A percentile compares a stretch with the other conserved stretches of the same genome.
phyloP scores from a whole-genome alignment of 2,329 filamentous ascomycete species.

The Colletotrichum sp. region DNA sequence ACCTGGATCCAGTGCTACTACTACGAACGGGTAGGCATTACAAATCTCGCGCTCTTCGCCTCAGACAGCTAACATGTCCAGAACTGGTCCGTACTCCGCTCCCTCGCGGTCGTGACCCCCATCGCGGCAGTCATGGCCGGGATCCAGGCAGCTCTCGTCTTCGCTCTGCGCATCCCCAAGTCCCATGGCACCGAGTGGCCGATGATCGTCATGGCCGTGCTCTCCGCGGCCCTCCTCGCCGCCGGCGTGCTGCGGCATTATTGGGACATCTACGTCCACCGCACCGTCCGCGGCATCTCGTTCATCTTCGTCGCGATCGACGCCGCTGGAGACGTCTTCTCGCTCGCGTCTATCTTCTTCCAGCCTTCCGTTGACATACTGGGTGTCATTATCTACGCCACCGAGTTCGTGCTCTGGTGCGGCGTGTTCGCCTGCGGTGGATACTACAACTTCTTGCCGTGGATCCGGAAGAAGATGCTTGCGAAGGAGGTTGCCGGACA shows the following conservation, averaged over 20 bases:
- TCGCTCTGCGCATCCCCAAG: slow-evolving; percentile 55
- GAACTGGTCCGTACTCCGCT: slow-evolving; percentile 57
- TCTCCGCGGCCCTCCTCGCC: slow-evolving; percentile 67
- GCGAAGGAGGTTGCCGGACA: background rate
- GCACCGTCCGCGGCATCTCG: slow-evolving; percentile 73
- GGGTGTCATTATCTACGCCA: slow-evolving; percentile 71
- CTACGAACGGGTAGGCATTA: slow-evolving; percentile 41
- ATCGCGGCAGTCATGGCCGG: slow-evolving; percentile 64
- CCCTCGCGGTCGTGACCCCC: slow-evolving; percentile 51
- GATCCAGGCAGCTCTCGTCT: slow-evolving; percentile 63
- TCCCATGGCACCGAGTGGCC: slow-evolving; percentile 60
- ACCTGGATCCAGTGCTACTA: slow-evolving; percentile 51
- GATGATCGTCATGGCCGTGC: slow-evolving; percentile 67
- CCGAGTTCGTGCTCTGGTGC: slow-evolving; percentile 69
- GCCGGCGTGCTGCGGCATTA: slow-evolving; percentile 73
- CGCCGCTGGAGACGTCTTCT: slow-evolving; percentile 71
- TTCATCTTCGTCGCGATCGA: slow-evolving; percentile 76
- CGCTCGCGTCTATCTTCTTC: slow-evolving; percentile 68
- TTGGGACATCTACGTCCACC: slow-evolving; percentile 70
- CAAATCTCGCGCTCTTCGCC: slow-evolving; percentile 13
- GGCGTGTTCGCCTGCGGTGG: slow-evolving; percentile 70
- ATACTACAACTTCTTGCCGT: slow-evolving; percentile 68
- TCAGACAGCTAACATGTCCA: slow-evolving; percentile 29
- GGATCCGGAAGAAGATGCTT: slow-evolving; percentile 46
- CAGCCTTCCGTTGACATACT: slow-evolving; percentile 62